These are phyloP conservation scores for Tricholoma bakamatsutake DNA, from an alignment of 768 basidiomycete species.

Conservation along the genomic window DNA sequence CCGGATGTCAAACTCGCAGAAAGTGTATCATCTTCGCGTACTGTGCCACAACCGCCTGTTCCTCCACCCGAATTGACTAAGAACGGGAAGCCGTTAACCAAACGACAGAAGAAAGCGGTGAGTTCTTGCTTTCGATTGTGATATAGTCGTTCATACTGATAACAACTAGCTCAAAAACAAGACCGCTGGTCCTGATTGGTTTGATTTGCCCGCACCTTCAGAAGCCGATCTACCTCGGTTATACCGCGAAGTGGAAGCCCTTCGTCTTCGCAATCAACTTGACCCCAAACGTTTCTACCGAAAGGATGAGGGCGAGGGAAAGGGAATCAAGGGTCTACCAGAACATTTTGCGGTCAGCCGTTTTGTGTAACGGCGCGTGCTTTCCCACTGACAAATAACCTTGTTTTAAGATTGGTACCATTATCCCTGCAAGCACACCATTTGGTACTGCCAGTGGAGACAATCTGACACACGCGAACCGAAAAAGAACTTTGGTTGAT, in stretches of 20 bases:
- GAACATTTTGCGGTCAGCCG: constrained; percentile 82
- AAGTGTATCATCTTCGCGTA: constrained; percentile 41
- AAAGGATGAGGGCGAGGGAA: constrained; percentile 81
- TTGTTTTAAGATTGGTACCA: constrained; percentile 65
- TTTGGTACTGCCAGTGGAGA: constrained; percentile 66
- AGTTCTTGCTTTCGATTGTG: constrained; percentile 11
- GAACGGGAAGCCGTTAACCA: constrained; percentile 63
- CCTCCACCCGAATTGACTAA: constrained; percentile 56
- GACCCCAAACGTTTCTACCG: constrained; percentile 91
- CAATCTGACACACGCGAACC: constrained; percentile 60
- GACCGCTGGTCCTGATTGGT: constrained; percentile 82
- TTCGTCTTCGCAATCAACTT: constrained; percentile 80
- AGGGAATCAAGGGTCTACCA: constrained; percentile 77
- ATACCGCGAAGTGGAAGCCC: constrained; percentile 81
- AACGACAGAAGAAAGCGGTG: constrained; percentile 68
- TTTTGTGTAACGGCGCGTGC: constrained; percentile 1
- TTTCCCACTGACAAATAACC: constrained; percentile 7
- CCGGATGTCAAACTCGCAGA: constrained; percentile 53
- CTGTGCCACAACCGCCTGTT: constrained; percentile 54
- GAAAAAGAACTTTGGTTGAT: constrained; percentile 83
- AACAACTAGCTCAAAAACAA: constrained; percentile 51
- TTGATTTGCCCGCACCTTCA: constrained; percentile 78
- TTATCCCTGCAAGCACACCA: constrained; percentile 63
- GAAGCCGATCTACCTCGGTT: constrained; percentile 76
- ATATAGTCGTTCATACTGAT: neutral